phyloP scores from a whole-genome alignment of 306 rosid species.

The Cicer chorassanicum region DNA sequence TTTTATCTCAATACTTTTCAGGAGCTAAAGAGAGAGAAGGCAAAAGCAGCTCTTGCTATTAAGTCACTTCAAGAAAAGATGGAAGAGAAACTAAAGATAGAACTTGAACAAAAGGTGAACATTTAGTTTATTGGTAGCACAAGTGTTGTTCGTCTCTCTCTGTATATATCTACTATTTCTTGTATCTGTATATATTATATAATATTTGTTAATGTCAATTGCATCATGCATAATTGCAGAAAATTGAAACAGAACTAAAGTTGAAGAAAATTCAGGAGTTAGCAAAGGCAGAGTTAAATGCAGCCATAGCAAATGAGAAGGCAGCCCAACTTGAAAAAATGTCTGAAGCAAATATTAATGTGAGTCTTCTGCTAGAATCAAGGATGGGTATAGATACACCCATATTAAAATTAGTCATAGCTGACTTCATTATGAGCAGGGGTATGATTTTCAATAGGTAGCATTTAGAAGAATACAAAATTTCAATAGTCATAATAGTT shows the following conservation, averaged over 20 bases:
- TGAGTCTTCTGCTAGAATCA: conserved; percentile 56
- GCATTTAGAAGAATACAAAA: conserved; percentile 27
- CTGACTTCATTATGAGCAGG: conserved; percentile 38
- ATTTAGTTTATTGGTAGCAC: conserved; percentile 40
- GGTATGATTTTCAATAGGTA: conserved; percentile 37
- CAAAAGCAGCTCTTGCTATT: conserved; percentile 84
- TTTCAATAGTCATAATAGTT: conserved; percentile 23
- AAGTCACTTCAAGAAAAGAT: conserved; percentile 83
- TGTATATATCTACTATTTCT: conserved; percentile 24
- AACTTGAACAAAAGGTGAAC: conserved; percentile 82
- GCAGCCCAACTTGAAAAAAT: conserved; percentile 86
- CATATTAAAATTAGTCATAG: conserved; percentile 35
- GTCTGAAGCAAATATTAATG: conserved; percentile 88
- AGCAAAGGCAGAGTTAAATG: conserved; percentile 81
- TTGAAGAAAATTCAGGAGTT: conserved; percentile 65
- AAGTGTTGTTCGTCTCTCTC: conserved; percentile 21
- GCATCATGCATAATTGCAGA: conserved; percentile 60
- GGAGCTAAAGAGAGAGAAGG: conserved; percentile 87
- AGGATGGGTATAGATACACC: conserved; percentile 41
- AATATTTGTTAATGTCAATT: conserved; percentile 42
- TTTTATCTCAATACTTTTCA: conserved; percentile 43
- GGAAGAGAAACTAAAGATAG: conserved; percentile 76
- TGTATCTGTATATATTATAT: conserved; percentile 37
- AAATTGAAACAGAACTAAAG: conserved; percentile 65
- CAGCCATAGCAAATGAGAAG: conserved; percentile 87